These are phyloP conservation scores for Ganoderma sp. DNA, from an alignment of 1,284 basidiomycete genomes.

Conservation along the genomic window DNA sequence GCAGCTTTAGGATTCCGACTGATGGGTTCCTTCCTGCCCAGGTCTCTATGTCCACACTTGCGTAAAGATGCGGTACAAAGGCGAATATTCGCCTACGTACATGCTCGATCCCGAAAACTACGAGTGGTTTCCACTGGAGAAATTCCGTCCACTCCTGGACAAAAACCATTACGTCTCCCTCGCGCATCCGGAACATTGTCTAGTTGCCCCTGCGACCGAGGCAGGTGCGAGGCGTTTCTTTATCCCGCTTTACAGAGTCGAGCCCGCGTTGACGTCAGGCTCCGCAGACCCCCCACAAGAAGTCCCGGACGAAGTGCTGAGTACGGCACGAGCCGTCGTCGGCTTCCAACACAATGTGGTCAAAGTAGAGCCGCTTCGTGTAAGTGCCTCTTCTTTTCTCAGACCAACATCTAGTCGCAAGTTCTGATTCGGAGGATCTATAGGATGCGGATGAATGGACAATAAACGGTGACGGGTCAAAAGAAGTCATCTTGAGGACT, in stretches of 20 bases:
- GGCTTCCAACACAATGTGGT: neutral
- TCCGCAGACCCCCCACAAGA: slow-evolving; percentile 21
- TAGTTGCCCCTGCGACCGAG: slow-evolving; percentile 34
- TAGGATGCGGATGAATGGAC: slow-evolving; percentile 10
- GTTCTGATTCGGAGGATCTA: neutral
- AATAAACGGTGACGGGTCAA: neutral
- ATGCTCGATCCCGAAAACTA: slow-evolving; percentile 90
- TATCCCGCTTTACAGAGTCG: neutral
- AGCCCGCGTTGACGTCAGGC: neutral
- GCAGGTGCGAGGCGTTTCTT: slow-evolving; percentile 13
- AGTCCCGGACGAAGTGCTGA: slow-evolving; percentile 22
- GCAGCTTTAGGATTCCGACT: neutral
- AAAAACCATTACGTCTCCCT: slow-evolving; percentile 73
- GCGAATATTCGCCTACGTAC: slow-evolving; percentile 87
- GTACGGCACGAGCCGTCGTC: slow-evolving; percentile 5
- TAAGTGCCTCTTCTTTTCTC: neutral
- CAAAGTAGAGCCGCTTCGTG: neutral
- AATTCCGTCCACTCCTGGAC: slow-evolving; percentile 68
- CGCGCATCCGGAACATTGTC: slow-evolving; percentile 62
- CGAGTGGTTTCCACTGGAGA: slow-evolving; percentile 72
- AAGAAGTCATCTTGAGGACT: slow-evolving; percentile 1
- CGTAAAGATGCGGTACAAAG: slow-evolving; percentile 97
- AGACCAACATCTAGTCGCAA: too few relatives aligned
- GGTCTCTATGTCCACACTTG: slow-evolving; percentile 94
- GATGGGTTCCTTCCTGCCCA: slow-evolving; percentile 39